phyloP scores from a whole-genome alignment of 164 flowering plant species.

The Sedum album region DNA sequence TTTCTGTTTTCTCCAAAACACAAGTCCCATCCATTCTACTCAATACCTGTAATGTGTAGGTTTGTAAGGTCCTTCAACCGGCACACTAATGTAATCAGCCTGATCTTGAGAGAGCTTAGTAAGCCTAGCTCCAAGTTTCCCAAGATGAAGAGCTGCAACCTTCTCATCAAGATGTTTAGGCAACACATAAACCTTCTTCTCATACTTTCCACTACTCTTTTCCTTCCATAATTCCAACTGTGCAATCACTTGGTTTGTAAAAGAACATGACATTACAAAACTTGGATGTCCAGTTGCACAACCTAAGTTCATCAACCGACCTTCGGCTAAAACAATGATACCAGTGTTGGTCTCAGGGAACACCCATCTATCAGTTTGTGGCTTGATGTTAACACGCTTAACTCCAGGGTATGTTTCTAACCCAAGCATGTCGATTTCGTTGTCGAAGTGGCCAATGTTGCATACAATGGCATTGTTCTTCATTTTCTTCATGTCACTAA shows the following conservation, averaged over 20 bases:
- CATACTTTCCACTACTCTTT: constrained; percentile 41
- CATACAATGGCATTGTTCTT: constrained; percentile 83
- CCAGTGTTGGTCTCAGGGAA: constrained; percentile 49
- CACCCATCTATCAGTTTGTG: neutral
- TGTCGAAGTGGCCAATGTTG: constrained; percentile 82
- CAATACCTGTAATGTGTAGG: too few relatives aligned
- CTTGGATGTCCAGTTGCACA: constrained; percentile 83
- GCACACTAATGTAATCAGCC: too few relatives aligned
- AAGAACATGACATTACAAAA: constrained; percentile 47
- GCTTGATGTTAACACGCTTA: constrained; percentile 18
- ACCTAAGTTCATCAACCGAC: constrained; percentile 72
- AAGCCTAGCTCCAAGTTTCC: too few relatives aligned
- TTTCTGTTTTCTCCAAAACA: too few relatives aligned
- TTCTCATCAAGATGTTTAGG: too few relatives aligned
- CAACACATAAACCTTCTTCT: neutral
- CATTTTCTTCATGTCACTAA: constrained; percentile 69
- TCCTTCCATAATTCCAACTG: constrained; percentile 78
- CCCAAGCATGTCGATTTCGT: constrained; percentile 67
- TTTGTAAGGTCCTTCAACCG: too few relatives aligned
- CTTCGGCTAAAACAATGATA: constrained; percentile 65
- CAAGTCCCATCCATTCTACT: too few relatives aligned
- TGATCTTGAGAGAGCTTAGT: too few relatives aligned
- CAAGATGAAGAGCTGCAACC: too few relatives aligned
- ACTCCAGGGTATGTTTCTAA: constrained; percentile 70
- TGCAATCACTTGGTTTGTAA: constrained; percentile 45